These are phyloP conservation scores for Malus orientalis DNA, from an alignment of 306 rosid genomes.

Conservation along the genomic window DNA sequence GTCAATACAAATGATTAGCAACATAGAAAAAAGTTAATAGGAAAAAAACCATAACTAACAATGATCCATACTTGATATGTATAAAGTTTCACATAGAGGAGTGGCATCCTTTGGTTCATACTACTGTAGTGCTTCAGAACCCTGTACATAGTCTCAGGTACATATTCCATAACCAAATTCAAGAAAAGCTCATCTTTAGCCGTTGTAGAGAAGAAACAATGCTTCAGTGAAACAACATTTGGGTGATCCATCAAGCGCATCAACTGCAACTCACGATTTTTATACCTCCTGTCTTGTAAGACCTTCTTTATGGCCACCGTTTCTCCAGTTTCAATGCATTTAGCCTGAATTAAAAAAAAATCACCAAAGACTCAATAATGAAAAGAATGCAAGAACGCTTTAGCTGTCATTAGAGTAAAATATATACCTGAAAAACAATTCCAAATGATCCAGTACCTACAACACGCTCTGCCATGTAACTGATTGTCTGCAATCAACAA, in stretches of 20 bases:
- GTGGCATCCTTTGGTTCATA: slow-evolving; percentile 89
- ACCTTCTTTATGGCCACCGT: slow-evolving; percentile 88
- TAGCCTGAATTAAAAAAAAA: slow-evolving; percentile 46
- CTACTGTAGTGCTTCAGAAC: slow-evolving; percentile 73
- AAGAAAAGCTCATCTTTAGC: slow-evolving; percentile 79
- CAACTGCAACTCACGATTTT: slow-evolving; percentile 87
- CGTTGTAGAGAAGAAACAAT: slow-evolving; percentile 86
- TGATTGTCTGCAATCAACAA: slow-evolving; percentile 65
- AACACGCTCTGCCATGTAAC: slow-evolving; percentile 96
- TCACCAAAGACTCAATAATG: slow-evolving; percentile 20
- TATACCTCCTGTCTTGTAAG: slow-evolving; percentile 79
- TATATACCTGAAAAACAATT: slow-evolving; percentile 79
- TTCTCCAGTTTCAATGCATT: slow-evolving; percentile 89
- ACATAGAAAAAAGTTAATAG: neutral
- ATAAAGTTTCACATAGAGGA: slow-evolving; percentile 84
- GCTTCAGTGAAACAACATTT: slow-evolving; percentile 72
- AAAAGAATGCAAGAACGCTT: slow-evolving; percentile 1
- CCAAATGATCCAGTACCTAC: slow-evolving; percentile 98
- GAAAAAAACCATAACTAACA: neutral
- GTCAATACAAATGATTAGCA: neutral
- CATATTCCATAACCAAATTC: slow-evolving; percentile 89
- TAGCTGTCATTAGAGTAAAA: neutral
- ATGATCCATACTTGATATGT: slow-evolving; percentile 70
- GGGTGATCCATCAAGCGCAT: slow-evolving; percentile 98
- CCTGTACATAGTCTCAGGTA: slow-evolving; percentile 79